phyloP scores from a whole-genome alignment of 345 rosid genomes.

The Conringia planisiliqua region DNA sequence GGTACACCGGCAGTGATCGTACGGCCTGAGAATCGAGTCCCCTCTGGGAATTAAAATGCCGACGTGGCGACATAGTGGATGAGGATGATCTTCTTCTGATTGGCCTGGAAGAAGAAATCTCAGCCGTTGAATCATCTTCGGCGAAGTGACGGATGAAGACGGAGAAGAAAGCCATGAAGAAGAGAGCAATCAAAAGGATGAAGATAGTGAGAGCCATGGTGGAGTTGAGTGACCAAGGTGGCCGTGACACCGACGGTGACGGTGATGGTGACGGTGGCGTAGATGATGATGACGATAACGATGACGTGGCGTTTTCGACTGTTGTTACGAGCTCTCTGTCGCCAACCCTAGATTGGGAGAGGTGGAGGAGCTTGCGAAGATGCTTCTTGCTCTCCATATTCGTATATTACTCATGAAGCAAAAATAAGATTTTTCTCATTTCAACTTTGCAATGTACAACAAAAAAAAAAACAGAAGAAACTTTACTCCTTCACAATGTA shows the following conservation, averaged over 20 bases:
- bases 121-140: constrained; percentile 18
- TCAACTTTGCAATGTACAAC: neutral
- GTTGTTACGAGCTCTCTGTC: neutral
- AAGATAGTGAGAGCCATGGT: constrained; percentile 47
- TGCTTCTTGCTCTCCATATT: neutral
- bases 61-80: constrained; percentile 1
- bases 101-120: neutral
- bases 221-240: constrained; percentile 32
- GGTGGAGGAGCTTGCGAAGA: constrained; percentile 16
- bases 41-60: neutral
- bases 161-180: constrained; percentile 61
- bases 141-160: constrained; percentile 47
- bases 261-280: neutral
- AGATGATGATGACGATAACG: neutral
- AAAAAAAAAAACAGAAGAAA: too few species aligned
- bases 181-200: constrained; percentile 46
- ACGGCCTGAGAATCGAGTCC: constrained; percentile 30
- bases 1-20: constrained; percentile 44
- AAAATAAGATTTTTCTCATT: neutral
- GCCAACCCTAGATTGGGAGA: neutral
- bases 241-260: neutral
- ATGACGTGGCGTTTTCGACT: constrained; percentile 20
- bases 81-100: neutral
- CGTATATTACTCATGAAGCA: neutral
- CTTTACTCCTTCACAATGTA: neutral